A percentile compares a stretch with the other conserved stretches of the same genome.
Conservation (phyloP, 2,329 filamentous ascomycete genomes). For the Fusarium annulatum region DNA sequence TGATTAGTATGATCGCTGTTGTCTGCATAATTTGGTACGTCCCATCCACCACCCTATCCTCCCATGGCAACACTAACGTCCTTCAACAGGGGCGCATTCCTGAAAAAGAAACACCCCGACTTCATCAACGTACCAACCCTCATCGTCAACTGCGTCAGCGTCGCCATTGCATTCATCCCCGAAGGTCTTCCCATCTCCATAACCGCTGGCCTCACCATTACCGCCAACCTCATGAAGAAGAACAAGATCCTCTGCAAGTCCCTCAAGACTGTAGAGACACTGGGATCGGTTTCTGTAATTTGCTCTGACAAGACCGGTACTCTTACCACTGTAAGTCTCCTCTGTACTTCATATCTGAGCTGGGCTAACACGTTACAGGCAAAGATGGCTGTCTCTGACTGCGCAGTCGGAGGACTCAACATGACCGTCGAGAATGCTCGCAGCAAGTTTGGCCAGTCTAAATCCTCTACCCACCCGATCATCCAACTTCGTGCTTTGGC, state of each 20-base stretch:
- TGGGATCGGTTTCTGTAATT: conserved; percentile 78
- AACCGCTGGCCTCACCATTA: conserved; percentile 78
- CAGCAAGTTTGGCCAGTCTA: conserved; percentile 48
- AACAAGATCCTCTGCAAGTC: conserved; percentile 85
- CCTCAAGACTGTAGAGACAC: conserved; percentile 80
- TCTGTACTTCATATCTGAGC: accelerated
- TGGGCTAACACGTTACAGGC: conserved; percentile 60
- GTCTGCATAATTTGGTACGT: conserved; percentile 61
- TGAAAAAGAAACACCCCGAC: conserved; percentile 71
- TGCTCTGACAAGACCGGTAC: conserved; percentile 84
- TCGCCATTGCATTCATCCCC: conserved; percentile 80
- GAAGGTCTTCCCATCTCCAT: conserved; percentile 78
- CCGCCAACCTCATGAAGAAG: conserved; percentile 79
- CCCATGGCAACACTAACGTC: accelerated
- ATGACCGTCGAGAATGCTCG: conserved; percentile 64
- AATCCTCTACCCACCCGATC: conserved; percentile 53
- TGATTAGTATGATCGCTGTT: conserved; percentile 72
- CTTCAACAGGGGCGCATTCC: conserved; percentile 69
- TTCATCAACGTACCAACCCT: conserved; percentile 79
- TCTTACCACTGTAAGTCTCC: conserved; percentile 57
- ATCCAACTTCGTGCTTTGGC: conserved; percentile 70
- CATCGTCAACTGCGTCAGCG: conserved; percentile 78
- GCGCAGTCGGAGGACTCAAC: conserved; percentile 64
- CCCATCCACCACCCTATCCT: conserved; percentile 33
- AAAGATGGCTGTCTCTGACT: conserved; percentile 79